These are phyloP conservation scores for Musa acuminata DNA, from an alignment of 176 grass and related monocot species.

Conservation along the genomic window DNA sequence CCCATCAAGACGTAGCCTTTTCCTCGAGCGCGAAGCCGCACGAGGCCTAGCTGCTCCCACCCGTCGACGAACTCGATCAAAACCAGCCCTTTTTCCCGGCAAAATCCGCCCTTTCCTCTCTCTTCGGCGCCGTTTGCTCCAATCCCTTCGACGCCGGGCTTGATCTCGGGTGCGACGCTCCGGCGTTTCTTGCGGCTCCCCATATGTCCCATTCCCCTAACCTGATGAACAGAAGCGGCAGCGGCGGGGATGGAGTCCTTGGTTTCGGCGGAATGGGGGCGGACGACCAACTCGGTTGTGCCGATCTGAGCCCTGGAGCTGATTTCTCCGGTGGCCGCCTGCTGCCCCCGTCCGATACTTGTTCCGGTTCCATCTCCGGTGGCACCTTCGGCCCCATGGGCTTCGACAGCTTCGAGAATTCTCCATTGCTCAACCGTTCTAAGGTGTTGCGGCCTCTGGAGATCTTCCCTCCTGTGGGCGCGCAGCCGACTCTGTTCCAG, in stretches of 20 bases:
- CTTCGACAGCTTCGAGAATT: constrained; percentile 9
- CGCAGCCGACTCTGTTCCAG: constrained; percentile 23
- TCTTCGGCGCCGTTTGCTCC: background rate
- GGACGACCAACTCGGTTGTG: background rate
- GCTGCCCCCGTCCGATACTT: background rate
- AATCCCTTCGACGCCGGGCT: constrained; percentile 8
- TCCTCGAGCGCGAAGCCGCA: constrained; percentile 11
- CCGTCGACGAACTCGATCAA: constrained; percentile 8
- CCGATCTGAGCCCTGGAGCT: background rate
- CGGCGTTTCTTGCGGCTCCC: constrained; percentile 5
- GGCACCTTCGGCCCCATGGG: constrained; percentile 3
- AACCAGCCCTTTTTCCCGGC: background rate
- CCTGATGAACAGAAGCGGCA: constrained; percentile 5
- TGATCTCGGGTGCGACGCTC: constrained; percentile 7
- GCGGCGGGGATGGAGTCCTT: background rate
- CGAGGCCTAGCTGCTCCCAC: constrained; percentile 22
- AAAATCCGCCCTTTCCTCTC: background rate
- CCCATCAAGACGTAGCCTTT: constrained; percentile 28
- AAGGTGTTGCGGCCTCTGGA: constrained; percentile 21
- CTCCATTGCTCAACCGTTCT: constrained; percentile 15
- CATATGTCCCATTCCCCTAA: background rate
- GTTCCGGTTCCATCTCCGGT: constrained; percentile 9
- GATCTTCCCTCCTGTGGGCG: constrained; percentile 14
- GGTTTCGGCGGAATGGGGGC: background rate
- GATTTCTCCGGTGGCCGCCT: constrained; percentile 1